phyloP scores from a whole-genome alignment of 768 basidiomycete species.

The Lanmaoa pseudosensibilis region DNA sequence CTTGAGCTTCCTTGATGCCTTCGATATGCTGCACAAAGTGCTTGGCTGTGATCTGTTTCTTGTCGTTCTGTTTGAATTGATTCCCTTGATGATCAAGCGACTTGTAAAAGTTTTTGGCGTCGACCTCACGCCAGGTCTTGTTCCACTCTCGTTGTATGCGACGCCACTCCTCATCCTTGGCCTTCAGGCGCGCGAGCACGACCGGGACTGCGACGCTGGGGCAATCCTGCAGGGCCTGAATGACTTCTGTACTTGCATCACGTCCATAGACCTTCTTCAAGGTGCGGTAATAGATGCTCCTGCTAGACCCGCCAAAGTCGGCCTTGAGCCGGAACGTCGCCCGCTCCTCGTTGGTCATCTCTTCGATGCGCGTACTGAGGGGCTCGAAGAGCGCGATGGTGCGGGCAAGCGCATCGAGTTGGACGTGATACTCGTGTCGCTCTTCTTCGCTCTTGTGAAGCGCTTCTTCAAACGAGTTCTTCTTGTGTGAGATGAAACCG shows the following conservation, averaged over 20 bases:
- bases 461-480: conserved; percentile 94
- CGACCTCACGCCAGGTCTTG: conserved; percentile 94
- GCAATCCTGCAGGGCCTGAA: conserved; percentile 86
- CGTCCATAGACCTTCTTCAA: conserved; percentile 93
- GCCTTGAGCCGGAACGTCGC: conserved; percentile 76
- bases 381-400: conserved; percentile 93
- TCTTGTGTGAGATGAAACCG: conserved; percentile 92
- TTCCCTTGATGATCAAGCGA: conserved; percentile 95
- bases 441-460: conserved; percentile 98
- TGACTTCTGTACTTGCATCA: conserved; percentile 71
- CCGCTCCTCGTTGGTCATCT: conserved; percentile 88
- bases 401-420: conserved; percentile 85
- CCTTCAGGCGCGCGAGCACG: conserved; percentile 82
- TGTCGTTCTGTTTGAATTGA: conserved; percentile 93
- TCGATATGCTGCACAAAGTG: conserved; percentile 82
- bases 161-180: conserved; percentile 97
- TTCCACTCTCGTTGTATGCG: conserved; percentile 93
- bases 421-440: conserved; percentile 95
- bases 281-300: conserved; percentile 86
- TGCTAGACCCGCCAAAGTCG: conserved; percentile 87
- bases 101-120: conserved; percentile 98
- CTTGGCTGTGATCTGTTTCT: conserved; percentile 86
- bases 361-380: conserved; percentile 76
- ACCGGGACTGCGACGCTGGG: conserved; percentile 91
- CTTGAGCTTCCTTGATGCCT: conserved; percentile 58